Evolutionary conservation across 345 rosid genomes (phyloP).

Genomic region (Eucalyptus microcorys): DNA sequence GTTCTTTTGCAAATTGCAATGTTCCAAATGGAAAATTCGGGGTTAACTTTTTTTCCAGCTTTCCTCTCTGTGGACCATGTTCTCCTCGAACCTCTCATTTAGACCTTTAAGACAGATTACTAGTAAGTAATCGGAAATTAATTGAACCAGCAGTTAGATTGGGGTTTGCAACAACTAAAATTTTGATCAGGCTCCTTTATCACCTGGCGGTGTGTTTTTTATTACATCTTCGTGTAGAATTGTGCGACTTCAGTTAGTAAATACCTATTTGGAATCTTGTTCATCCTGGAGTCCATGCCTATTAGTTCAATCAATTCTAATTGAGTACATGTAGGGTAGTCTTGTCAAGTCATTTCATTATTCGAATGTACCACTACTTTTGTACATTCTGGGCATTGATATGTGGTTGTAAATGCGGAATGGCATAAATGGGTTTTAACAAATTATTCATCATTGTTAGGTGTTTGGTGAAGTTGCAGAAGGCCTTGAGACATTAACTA

Average conservation of each 20-base stretch:
- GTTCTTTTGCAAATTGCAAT: background rate
- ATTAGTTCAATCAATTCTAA: background rate
- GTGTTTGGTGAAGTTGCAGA: conserved; percentile 94
- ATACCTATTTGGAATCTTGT: background rate
- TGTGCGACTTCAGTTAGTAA: background rate
- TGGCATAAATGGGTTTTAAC: background rate
- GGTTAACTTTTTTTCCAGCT: background rate
- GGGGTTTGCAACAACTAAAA: background rate
- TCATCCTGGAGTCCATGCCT: background rate
- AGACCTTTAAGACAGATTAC: background rate
- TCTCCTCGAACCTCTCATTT: background rate
- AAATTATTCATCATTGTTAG: conserved; percentile 12
- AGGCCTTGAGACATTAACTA: conserved; percentile 71
- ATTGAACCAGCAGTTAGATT: background rate
- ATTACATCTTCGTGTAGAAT: background rate
- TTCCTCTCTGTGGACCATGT: background rate
- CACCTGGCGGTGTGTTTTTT: background rate
- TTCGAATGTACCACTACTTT: background rate
- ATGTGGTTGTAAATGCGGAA: background rate
- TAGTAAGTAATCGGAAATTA: background rate
- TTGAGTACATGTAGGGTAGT: background rate
- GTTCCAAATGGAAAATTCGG: background rate
- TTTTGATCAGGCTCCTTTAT: background rate
- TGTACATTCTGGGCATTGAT: background rate
- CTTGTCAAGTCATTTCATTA: background rate